These are phyloP conservation scores for Backusella tarrabulga DNA, from an alignment of 192 early-diverging fungal genomes.

Conservation along the genomic window DNA sequence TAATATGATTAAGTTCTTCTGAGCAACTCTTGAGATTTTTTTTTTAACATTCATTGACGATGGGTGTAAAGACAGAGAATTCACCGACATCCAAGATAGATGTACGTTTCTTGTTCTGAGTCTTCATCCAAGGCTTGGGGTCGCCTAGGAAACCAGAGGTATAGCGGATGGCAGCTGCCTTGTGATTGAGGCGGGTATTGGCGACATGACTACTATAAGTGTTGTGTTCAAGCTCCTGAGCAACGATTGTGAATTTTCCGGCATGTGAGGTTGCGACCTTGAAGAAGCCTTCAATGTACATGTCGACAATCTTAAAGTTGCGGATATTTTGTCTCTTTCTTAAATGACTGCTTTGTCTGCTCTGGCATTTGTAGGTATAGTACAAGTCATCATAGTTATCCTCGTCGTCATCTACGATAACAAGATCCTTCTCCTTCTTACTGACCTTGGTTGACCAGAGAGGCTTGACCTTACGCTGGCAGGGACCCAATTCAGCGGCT, in stretches of 20 bases:
- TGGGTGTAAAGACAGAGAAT: not conserved
- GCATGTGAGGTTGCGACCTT: not conserved
- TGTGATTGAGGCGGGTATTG: not conserved
- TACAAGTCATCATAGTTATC: not conserved
- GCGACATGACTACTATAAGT: not conserved
- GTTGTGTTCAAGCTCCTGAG: not conserved
- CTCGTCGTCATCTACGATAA: not conserved
- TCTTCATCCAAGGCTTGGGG: not conserved
- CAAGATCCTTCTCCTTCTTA: not conserved
- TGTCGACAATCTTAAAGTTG: not conserved
- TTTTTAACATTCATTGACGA: not conserved
- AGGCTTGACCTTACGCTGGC: not conserved
- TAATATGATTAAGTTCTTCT: not conserved
- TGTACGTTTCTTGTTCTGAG: not conserved
- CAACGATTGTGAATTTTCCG: not conserved
- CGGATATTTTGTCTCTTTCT: not conserved
- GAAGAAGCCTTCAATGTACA: not conserved
- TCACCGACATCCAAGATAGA: not conserved
- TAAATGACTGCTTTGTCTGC: not conserved
- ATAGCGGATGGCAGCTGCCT: not conserved
- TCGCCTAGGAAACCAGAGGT: not conserved
- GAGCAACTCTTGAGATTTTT: not conserved
- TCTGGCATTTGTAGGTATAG: not conserved
- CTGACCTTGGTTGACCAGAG: not conserved
- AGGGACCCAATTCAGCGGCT: not conserved